Base-by-base conservation (phyloP, 2,329 filamentous ascomycete species). In the Botryotinia calthae region DNA sequence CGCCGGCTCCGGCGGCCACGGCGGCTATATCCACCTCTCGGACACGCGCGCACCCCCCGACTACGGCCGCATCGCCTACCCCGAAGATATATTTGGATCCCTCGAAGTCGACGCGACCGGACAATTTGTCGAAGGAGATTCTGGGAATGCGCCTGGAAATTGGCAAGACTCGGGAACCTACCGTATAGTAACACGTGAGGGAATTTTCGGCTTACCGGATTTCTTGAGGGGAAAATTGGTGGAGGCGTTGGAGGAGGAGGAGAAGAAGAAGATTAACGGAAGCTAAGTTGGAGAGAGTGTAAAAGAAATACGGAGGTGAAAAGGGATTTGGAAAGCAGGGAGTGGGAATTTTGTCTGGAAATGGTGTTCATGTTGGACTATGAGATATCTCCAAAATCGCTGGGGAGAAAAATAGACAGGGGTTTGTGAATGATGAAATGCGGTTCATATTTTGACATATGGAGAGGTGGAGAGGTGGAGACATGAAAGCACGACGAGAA, bases 21-120 rank as follows among this genome's bases (percentile, higher is more conserved):
- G 89, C 34, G 89, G 90, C 1, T 88, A 88, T 82, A 85, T 92
- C 28, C 90, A 92, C 80, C 83, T 92, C 8, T 90, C 88, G 72
- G 90, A 92, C 79, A 78, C 83, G 70, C 83, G 90, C 70, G 90
- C 90, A 69, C 88, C 89, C 2, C 89, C 89, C 0, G 89, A 91
- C 77, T 92, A 86, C 83, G 90, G 90, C 25, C 82, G 90, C 70
- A 91, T 92, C 79, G 89, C 90, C 2, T 91, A 87, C 84, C 89
- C 90, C 1, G 90, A 92, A 77, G 90, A 92, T 78, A 92, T 92
- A 54, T 83, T 92, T 71, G 90, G 90, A 54, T 91, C 89, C 75
- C 84, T 92, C 58, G 87, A 91, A 79, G 90, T 92, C 8, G 85
- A 91, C 78, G 84, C 83, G 2, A 76, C 82, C 10, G 90, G 90